Evolutionary conservation across 192 early-diverging fungal species (phyloP).

Genomic region (Coemansia reversa): DNA sequence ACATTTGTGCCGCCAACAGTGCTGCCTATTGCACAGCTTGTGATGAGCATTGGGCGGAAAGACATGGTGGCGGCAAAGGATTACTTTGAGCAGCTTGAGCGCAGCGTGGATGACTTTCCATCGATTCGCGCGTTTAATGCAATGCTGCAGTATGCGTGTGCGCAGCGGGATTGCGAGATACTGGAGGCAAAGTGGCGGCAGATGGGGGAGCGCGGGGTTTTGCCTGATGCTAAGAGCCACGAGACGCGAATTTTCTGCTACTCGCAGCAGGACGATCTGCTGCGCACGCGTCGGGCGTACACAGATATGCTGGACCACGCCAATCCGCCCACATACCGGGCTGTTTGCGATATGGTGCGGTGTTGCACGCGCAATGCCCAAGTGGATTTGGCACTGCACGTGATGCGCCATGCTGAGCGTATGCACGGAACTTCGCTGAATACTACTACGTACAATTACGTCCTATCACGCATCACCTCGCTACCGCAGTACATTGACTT

Average conservation of each 20-base stretch:
- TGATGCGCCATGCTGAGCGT: constrained; percentile 29
- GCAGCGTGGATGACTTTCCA: constrained; percentile 14
- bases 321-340: constrained; percentile 12
- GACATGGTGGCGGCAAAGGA: constrained; percentile 14
- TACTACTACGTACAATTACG: constrained; percentile 27
- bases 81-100: constrained; percentile 23
- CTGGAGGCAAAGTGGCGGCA: constrained; percentile 37
- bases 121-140: constrained; percentile 26
- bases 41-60: constrained; percentile 3
- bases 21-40: constrained; percentile 13
- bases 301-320: constrained; percentile 39
- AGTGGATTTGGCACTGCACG: constrained; percentile 19
- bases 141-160: constrained; percentile 19
- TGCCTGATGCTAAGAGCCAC: constrained; percentile 21
- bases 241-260: constrained; percentile 21
- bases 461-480: constrained; percentile 12
- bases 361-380: constrained; percentile 26
- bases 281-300: constrained; percentile 40
- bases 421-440: constrained; percentile 13
- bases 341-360: constrained; percentile 22
- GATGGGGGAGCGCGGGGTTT: constrained; percentile 24
- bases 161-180: constrained; percentile 2
- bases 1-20: constrained; percentile 19
- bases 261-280: constrained; percentile 15
- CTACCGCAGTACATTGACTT: neutral